phyloP scores from a whole-genome alignment of 2,329 filamentous ascomycete genomes.

The Phaeosphaeriaceae sp. region DNA sequence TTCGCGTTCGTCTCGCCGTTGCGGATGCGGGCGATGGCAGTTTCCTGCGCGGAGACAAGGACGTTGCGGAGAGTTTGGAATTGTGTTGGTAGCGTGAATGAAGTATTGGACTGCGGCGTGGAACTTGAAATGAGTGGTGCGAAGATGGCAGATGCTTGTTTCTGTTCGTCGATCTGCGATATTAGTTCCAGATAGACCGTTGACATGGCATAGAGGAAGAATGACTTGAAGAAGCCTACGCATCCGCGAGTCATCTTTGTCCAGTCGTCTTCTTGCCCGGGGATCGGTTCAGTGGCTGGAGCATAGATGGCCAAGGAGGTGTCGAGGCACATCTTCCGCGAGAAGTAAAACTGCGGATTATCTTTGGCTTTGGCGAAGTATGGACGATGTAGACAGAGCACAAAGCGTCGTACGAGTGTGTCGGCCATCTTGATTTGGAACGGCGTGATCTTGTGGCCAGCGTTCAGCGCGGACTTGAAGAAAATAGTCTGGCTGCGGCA shows the following conservation, averaged over 20 bases:
- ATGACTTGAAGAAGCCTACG: constrained; percentile 33
- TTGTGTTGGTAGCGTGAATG: constrained; percentile 13
- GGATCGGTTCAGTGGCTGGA: constrained; percentile 12
- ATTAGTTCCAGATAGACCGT: constrained; percentile 34
- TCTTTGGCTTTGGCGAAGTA: constrained; percentile 53
- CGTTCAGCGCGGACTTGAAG: constrained; percentile 19
- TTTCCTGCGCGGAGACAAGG: constrained; percentile 13
- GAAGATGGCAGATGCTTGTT: constrained; percentile 7
- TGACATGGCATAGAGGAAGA: constrained; percentile 29
- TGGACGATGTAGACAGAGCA: constrained; percentile 62
- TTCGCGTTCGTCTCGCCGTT: constrained; percentile 39
- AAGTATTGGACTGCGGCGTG: background rate
- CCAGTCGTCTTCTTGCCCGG: constrained; percentile 31
- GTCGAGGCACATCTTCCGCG: constrained; percentile 58
- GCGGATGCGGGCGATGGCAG: constrained; percentile 17
- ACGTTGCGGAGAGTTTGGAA: constrained; percentile 19
- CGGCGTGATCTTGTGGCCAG: constrained; percentile 13
- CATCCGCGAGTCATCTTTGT: constrained; percentile 21
- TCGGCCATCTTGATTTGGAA: constrained; percentile 62
- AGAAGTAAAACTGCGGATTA: constrained; percentile 60
- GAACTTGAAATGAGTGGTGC: constrained; percentile 13
- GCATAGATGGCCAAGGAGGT: constrained; percentile 26
- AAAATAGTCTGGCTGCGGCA: constrained; percentile 27
- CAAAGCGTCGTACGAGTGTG: constrained; percentile 61
- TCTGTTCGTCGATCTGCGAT: constrained; percentile 28